Conservation (phyloP, 2,329 filamentous ascomycete genomes). For the Talaromyces sp. region DNA sequence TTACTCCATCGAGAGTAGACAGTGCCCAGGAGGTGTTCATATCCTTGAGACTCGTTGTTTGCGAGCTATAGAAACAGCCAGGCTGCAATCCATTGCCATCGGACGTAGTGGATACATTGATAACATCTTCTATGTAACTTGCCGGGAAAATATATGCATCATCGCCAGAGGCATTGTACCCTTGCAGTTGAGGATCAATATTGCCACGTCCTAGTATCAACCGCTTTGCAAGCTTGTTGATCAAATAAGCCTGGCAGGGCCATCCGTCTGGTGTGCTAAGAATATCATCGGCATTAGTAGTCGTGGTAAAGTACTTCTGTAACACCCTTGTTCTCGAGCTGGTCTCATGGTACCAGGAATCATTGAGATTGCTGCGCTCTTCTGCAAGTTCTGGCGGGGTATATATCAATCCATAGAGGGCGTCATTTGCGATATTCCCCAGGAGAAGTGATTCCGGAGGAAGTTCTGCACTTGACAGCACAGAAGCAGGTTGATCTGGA, state of each 20-base stretch:
- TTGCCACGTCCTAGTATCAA: conserved; percentile 56
- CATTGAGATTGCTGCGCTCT: conserved; percentile 57
- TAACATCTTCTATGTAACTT: conserved; percentile 42
- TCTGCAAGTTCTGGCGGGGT: conserved; percentile 48
- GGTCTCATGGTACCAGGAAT: conserved; percentile 53
- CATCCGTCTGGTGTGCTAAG: conserved; percentile 58
- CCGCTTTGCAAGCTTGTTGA: conserved; percentile 53
- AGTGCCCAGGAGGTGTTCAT: conserved; percentile 56
- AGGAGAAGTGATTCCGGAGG: conserved; percentile 47
- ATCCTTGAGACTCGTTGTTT: conserved; percentile 39
- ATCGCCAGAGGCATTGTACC: conserved; percentile 56
- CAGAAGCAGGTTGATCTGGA: conserved; percentile 42
- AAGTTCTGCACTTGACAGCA: conserved; percentile 41
- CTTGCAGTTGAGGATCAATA: conserved; percentile 56
- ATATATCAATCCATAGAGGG: conserved; percentile 53
- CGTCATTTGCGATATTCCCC: conserved; percentile 47
- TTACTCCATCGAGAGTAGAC: conserved; percentile 27
- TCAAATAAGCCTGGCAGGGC: conserved; percentile 60
- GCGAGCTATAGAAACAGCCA: conserved; percentile 55
- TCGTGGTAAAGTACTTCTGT: conserved; percentile 51
- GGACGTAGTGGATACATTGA: conserved; percentile 32
- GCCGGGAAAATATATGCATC: conserved; percentile 50
- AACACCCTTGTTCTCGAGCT: conserved; percentile 44
- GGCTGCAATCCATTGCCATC: conserved; percentile 43
- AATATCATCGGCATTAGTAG: conserved; percentile 33